Evolutionary conservation across 1,284 basidiomycete species (phyloP).

Genomic region (Wallemia ichthyophaga): DNA sequence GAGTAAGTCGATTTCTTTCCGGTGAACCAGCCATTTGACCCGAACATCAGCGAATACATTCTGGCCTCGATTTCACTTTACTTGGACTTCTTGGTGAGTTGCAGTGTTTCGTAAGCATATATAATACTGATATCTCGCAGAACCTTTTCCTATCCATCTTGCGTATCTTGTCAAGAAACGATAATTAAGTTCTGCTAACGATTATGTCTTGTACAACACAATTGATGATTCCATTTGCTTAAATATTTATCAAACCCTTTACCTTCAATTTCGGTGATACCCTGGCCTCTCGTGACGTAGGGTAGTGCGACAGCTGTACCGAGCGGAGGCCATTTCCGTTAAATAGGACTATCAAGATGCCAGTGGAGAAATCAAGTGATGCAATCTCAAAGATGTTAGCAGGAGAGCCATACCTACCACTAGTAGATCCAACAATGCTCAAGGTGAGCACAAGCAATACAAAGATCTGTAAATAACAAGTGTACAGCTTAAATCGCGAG

Average conservation of each 20-base stretch:
- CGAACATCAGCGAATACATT: constrained; percentile 13
- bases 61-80: constrained; percentile 16
- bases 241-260: no score
- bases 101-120: neutral
- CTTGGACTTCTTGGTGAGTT: constrained; percentile 7
- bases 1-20: constrained; percentile 5
- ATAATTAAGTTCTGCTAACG: neutral
- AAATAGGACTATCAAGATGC: neutral
- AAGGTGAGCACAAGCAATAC: neutral
- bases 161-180: constrained; percentile 7
- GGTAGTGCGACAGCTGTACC: no score
- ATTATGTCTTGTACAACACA: neutral
- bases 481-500: neutral
- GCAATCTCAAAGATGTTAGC: neutral
- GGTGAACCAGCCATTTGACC: neutral
- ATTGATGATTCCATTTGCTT: no score
- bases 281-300: no score
- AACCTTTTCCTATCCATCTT: constrained; percentile 14
- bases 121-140: constrained; percentile 15
- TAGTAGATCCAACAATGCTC: neutral
- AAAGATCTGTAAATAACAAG: no score
- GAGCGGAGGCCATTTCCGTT: no score
- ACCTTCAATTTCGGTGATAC: no score
- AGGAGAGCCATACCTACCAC: neutral
- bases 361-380: neutral